These are phyloP conservation scores for Diaporthe amygdali DNA, from an alignment of 2,329 filamentous ascomycete species.

Conservation along the genomic window DNA sequence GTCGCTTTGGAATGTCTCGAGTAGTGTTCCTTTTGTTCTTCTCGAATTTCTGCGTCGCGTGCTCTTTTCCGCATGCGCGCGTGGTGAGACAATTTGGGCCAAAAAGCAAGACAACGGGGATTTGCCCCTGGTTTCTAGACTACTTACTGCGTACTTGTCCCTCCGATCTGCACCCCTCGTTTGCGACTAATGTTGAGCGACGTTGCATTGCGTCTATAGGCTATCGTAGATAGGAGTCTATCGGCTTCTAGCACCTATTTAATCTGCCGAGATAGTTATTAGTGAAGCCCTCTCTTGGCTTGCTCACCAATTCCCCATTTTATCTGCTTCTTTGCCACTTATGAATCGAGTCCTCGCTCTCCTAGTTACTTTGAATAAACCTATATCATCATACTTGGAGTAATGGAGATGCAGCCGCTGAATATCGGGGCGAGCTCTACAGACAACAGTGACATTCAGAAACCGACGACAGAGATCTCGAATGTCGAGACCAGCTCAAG, in stretches of 20 bases:
- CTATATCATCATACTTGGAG: neutral
- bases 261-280: neutral
- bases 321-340: neutral
- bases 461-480: neutral
- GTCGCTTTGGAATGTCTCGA: too few relatives aligned
- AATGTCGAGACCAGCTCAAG: neutral
- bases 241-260: neutral
- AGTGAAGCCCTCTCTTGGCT: neutral
- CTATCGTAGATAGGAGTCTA: neutral
- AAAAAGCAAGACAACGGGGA: neutral
- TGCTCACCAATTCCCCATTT: neutral
- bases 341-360: neutral
- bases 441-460: neutral
- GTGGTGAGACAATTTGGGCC: neutral
- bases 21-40: too few relatives aligned
- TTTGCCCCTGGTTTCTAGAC: neutral
- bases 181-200: conserved; percentile 6
- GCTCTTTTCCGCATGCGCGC: neutral
- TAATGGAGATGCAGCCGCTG: neutral
- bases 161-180: neutral
- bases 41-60: neutral
- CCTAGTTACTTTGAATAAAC: neutral
- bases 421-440: neutral
- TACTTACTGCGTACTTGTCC: neutral
- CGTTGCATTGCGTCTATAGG: neutral